Percentiles rank a stretch among this genome's conserved stretches.
Evolutionary conservation across 306 rosid species (phyloP).

Genomic region (Vigna reflexopilosa): DNA sequence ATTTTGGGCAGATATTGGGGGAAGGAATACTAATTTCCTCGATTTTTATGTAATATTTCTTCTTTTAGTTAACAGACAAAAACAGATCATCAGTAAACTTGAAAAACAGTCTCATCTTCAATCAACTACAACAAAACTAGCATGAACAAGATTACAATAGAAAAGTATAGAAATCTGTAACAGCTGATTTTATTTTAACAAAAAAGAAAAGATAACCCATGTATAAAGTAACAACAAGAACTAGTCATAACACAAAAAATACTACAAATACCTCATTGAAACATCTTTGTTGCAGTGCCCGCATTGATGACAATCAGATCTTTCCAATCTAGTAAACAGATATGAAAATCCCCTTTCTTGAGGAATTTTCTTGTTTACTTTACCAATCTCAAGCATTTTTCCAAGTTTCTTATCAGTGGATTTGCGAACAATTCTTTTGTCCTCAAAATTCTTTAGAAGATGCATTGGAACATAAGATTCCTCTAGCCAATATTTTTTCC

Average conservation of each 20-base stretch:
- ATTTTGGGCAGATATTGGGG: constrained; percentile 31
- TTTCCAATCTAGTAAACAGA: constrained; percentile 86
- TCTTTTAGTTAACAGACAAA: constrained; percentile 2
- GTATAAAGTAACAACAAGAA: neutral
- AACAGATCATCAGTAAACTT: constrained; percentile 1
- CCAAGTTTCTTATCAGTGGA: constrained; percentile 62
- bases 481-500: constrained; percentile 91
- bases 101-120: constrained; percentile 11
- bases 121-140: constrained; percentile 9
- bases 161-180: neutral
- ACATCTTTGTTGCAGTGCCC: constrained; percentile 93
- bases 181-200: too few species aligned
- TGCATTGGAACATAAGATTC: constrained; percentile 83
- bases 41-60: constrained; percentile 1
- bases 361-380: constrained; percentile 48
- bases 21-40: constrained; percentile 13
- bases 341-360: constrained; percentile 68
- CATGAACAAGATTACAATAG: neutral
- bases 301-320: constrained; percentile 67
- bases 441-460: constrained; percentile 93
- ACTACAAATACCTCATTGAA: constrained; percentile 65
- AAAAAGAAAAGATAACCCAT: neutral
- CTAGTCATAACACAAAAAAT: constrained; percentile 31
- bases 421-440: constrained; percentile 78
- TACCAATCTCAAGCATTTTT: constrained; percentile 53